A percentile compares a stretch with the other conserved stretches of the same genome.
phyloP scores from a whole-genome alignment of 2,329 filamentous ascomycete genomes.

The Ophiostoma triangulosporum region DNA sequence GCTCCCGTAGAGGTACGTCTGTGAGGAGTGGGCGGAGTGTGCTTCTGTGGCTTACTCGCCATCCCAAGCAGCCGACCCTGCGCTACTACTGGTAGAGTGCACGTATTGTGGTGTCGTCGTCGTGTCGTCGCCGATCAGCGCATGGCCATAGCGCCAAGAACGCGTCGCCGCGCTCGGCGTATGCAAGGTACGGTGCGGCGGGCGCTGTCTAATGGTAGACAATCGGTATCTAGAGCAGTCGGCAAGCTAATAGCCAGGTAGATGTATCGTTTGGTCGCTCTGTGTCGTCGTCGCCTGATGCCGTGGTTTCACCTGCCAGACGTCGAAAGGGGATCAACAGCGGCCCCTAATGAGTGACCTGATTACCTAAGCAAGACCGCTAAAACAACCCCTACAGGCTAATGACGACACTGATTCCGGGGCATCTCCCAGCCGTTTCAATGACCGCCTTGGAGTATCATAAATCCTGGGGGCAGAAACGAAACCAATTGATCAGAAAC shows the following conservation, averaged over 20 bases:
- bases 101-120: neutral
- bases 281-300: neutral
- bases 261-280: neutral
- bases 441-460: too few relatives aligned
- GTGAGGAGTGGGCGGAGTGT: neutral
- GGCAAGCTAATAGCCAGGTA: neutral
- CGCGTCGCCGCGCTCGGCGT: neutral
- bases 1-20: conserved; percentile 4
- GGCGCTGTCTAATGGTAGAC: neutral
- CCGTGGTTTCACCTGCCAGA: neutral
- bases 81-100: too few relatives aligned
- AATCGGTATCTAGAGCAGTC: neutral
- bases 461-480: too few relatives aligned
- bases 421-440: neutral
- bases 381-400: neutral
- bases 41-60: neutral
- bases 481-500: too few relatives aligned
- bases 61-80: too few relatives aligned
- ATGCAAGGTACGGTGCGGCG: neutral
- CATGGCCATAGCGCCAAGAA: neutral
- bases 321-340: neutral
- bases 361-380: neutral
- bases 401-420: neutral
- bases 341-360: neutral
- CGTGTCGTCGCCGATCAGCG: neutral